A percentile compares a stretch with the other conserved stretches of the same genome.
These are phyloP conservation scores for Fusarium anguioides DNA, from an alignment of 2,329 filamentous ascomycete genomes.

Conservation along the genomic window DNA sequence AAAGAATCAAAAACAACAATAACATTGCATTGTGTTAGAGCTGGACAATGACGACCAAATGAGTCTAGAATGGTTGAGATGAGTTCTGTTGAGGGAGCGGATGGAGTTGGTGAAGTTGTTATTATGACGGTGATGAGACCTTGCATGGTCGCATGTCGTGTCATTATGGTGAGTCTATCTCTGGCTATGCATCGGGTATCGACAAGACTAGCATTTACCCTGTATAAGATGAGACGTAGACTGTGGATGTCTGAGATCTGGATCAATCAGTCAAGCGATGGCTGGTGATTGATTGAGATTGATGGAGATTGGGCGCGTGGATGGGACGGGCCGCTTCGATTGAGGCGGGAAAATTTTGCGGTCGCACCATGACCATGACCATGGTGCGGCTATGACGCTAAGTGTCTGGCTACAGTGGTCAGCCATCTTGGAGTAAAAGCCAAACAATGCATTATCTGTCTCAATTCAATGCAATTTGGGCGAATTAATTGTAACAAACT, in stretches of 20 bases:
- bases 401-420: no score
- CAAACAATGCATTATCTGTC: not conserved
- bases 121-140: conserved; percentile 54
- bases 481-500: not conserved
- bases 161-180: conserved; percentile 13
- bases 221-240: not conserved
- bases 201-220: conserved; percentile 22
- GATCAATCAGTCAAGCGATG: not conserved
- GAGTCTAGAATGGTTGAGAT: conserved; percentile 59
- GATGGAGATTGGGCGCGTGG: conserved; percentile 4
- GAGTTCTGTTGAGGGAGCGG: conserved; percentile 63
- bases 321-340: conserved; percentile 21
- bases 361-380: not conserved
- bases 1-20: conserved; percentile 65
- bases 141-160: conserved; percentile 1
- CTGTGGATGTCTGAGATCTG: not conserved
- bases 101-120: conserved; percentile 67
- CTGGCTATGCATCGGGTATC: not conserved
- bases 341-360: conserved; percentile 17
- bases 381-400: no score
- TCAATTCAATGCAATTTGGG: not conserved
- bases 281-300: no score
- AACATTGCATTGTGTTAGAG: conserved; percentile 56
- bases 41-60: conserved; percentile 56
- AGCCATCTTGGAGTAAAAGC: no score